Conservation (phyloP, 108 stramenopile species). For the Parietichytrium sp. region DNA sequence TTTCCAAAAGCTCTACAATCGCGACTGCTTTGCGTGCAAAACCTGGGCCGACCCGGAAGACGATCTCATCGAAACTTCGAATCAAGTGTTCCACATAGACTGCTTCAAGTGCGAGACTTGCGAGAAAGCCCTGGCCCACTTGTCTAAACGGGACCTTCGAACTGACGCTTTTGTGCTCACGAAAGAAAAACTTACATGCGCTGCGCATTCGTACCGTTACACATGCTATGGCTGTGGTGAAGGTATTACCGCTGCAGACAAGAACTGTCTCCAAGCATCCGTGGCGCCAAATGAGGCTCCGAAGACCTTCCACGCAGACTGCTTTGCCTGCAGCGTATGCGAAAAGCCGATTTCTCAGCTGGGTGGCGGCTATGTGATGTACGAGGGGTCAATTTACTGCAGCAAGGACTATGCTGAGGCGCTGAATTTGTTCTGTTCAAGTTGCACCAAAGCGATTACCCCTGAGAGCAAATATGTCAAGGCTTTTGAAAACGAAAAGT, state of each 20-base stretch:
- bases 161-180: slow-evolving; percentile 25
- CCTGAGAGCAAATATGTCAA: too few species aligned
- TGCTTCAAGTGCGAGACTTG: slow-evolving; percentile 30
- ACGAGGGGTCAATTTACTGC: not conserved
- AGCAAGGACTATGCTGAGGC: not conserved
- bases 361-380: slow-evolving; percentile 27
- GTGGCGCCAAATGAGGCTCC: too few species aligned
- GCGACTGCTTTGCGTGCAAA: not conserved
- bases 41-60: not conserved
- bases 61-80: not conserved
- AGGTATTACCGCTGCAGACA: too few species aligned
- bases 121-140: not conserved
- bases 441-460: too few species aligned
- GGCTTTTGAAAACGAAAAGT: too few species aligned
- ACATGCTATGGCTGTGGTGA: too few species aligned
- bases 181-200: too few species aligned
- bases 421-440: too few species aligned
- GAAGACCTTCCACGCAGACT: not conserved
- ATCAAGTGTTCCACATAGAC: slow-evolving; percentile 20
- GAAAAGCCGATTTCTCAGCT: not conserved
- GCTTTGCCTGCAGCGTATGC: slow-evolving; percentile 24
- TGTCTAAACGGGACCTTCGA: not conserved
- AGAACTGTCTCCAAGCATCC: too few species aligned
- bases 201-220: too few species aligned
- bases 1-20: not conserved